These are phyloP conservation scores for Auricularia auricula-judae DNA, from an alignment of 768 basidiomycete genomes.

Conservation along the genomic window DNA sequence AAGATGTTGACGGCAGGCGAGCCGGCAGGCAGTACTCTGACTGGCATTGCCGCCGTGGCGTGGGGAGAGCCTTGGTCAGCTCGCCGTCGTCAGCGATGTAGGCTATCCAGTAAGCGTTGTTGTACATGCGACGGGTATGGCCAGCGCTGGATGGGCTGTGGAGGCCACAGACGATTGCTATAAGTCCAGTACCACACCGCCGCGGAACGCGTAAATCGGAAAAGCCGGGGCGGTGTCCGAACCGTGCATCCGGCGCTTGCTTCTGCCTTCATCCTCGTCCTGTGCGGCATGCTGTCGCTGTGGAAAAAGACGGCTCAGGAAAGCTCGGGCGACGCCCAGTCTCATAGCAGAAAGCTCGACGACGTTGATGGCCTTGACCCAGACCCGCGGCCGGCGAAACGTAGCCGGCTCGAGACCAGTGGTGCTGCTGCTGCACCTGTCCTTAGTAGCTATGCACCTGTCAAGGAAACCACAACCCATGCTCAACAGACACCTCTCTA, in stretches of 20 bases:
- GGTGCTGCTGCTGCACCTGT: background rate
- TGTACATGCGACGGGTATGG: background rate
- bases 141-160: no score
- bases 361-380: background rate
- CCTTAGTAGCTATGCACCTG: background rate
- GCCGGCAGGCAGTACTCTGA: slow-evolving; percentile 53
- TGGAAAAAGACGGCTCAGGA: background rate
- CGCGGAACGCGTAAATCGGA: no score
- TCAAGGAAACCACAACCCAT: background rate
- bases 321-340: background rate
- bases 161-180: no score
- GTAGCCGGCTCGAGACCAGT: background rate
- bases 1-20: slow-evolving; percentile 56
- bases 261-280: background rate
- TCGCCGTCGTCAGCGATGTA: background rate
- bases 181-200: no score
- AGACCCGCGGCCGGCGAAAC: background rate
- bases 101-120: background rate
- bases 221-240: no score
- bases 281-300: background rate
- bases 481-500: background rate
- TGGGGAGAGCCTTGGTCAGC: background rate
- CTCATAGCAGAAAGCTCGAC: background rate
- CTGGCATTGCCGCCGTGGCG: slow-evolving; percentile 29
- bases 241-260: background rate